These are phyloP conservation scores for Coemansia sp. DNA, from an alignment of 192 early-diverging fungal species.

Conservation along the genomic window DNA sequence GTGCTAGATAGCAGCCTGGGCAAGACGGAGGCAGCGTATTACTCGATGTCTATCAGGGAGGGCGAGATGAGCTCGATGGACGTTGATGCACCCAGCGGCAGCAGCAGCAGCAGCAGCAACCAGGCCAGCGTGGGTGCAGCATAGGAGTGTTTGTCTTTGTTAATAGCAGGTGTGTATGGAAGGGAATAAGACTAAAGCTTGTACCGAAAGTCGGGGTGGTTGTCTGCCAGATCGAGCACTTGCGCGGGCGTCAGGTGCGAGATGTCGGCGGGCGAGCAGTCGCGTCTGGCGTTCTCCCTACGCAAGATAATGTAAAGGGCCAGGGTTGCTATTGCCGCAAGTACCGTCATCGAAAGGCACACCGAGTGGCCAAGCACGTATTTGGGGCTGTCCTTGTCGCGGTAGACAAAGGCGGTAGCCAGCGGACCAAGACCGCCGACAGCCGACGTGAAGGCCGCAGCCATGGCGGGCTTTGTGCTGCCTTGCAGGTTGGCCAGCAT, in stretches of 20 bases:
- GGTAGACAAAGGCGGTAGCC: conserved; percentile 52
- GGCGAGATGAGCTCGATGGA: conserved; percentile 24
- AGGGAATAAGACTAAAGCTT: conserved; percentile 10
- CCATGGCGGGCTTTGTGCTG: conserved; percentile 51
- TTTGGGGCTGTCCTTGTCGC: conserved; percentile 36
- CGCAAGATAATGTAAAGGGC: conserved; percentile 17
- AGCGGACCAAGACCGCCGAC: conserved; percentile 48
- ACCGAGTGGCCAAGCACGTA: conserved; percentile 47
- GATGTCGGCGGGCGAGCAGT: conserved; percentile 19
- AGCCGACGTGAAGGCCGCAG: conserved; percentile 36
- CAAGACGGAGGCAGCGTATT: conserved; percentile 50
- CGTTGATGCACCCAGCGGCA: not conserved
- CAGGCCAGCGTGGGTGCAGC: not conserved
- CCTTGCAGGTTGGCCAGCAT: conserved; percentile 50
- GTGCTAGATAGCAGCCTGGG: conserved; percentile 53
- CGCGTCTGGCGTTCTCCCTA: conserved; percentile 36
- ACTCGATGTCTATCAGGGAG: conserved; percentile 48
- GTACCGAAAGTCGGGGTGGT: conserved; percentile 53
- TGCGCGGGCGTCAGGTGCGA: conserved; percentile 19
- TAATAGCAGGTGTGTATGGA: not conserved
- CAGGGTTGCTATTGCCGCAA: conserved; percentile 21
- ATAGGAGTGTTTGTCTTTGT: not conserved
- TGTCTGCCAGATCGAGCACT: conserved; percentile 42
- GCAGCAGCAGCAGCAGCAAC: not conserved
- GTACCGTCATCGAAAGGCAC: conserved; percentile 36